Base-by-base conservation (phyloP, 2,329 filamentous ascomycete genomes). In the Arthrocladium fulminans region DNA sequence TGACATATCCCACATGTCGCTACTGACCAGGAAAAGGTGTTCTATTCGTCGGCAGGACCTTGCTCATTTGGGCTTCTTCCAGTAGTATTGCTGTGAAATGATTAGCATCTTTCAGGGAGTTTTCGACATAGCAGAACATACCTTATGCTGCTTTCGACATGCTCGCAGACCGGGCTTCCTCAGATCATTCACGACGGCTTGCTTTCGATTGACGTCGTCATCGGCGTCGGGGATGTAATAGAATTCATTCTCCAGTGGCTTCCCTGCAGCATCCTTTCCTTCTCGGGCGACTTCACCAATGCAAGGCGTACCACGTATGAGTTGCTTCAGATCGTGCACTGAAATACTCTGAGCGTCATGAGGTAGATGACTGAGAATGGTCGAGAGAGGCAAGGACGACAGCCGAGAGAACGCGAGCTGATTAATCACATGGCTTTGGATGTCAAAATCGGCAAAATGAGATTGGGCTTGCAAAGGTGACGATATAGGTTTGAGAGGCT, bases 111-210 rank as follows among this genome's bases (percentile, higher is more conserved):
- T 34, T 32, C 41, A 42, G 25, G 48, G 17, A 35, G 5, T n/a
- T 46, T 40, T 42, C 17, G 43, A 43, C n/a, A 17, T 27, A n/a
- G n/a, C 32, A n/a, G 7, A 17, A 47, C 73, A 63, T 77, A 97
- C 90, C 86, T 97, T 97, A 69, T 98, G 92, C 64, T 92, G 87
- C 71, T 96, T 97, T 61, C 92, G 79, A 63, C 92, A 96, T 61
- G 83, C 84, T 57, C 92, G 77, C 60, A 98, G 71, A 59, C 88
- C 92, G 37, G 89, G 90, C 68, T 94, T 95, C 48, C 88, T 78
- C 63, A 96, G 72, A 46, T 87, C 86, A 57, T 89, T 83, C 1
- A 89, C 87, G 12, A 96, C 88, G 19, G 88, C 85, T 47, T 87
- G 78, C 45, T 86, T 80, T 51, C 90, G 79, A 62, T 84, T 79